Conservation (phyloP, 2,329 filamentous ascomycete genomes). For the Tolypocladium guangdongense region DNA sequence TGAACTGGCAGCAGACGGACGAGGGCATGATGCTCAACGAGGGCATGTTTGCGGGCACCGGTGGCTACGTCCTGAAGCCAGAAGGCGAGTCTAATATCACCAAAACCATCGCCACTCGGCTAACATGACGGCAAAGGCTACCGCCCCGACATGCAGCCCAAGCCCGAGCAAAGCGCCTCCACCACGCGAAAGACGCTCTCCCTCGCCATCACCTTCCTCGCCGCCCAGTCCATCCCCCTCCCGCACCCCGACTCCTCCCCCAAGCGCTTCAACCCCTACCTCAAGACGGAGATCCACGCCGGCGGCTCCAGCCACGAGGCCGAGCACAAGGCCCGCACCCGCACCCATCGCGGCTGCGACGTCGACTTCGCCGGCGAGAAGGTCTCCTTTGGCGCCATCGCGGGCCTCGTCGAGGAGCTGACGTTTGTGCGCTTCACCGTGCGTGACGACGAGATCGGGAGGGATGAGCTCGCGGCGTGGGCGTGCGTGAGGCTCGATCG, state of each 20-base stretch:
- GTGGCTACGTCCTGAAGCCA: constrained; percentile 83
- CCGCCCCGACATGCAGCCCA: constrained; percentile 14
- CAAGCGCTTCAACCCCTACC: constrained; percentile 61
- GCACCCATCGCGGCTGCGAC: constrained; percentile 44
- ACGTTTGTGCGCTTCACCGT: constrained; percentile 75
- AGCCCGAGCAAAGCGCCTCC: constrained; percentile 10
- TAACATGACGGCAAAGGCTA: constrained; percentile 13
- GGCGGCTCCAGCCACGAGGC: constrained; percentile 44
- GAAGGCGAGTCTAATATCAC: constrained; percentile 34
- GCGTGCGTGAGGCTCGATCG: constrained; percentile 78
- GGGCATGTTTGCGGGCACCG: constrained; percentile 75
- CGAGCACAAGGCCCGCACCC: constrained; percentile 48
- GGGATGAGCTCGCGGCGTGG: constrained; percentile 77
- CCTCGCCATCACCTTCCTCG: constrained; percentile 62
- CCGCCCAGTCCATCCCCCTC: constrained; percentile 65
- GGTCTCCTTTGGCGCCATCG: constrained; percentile 44
- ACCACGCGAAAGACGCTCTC: constrained; percentile 50
- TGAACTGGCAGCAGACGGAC: constrained; percentile 91
- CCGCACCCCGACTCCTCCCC: constrained; percentile 39
- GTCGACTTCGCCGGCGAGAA: constrained; percentile 52
- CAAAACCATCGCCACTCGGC: neutral
- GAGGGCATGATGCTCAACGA: constrained; percentile 95
- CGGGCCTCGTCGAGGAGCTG: constrained; percentile 54
- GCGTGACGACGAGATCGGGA: constrained; percentile 72
- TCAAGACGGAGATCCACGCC: constrained; percentile 76